A percentile compares a stretch with the other conserved stretches of the same genome.
These are phyloP conservation scores for Chrysosporium queenslandicum DNA, from an alignment of 2,329 filamentous ascomycete species.

Conservation along the genomic window DNA sequence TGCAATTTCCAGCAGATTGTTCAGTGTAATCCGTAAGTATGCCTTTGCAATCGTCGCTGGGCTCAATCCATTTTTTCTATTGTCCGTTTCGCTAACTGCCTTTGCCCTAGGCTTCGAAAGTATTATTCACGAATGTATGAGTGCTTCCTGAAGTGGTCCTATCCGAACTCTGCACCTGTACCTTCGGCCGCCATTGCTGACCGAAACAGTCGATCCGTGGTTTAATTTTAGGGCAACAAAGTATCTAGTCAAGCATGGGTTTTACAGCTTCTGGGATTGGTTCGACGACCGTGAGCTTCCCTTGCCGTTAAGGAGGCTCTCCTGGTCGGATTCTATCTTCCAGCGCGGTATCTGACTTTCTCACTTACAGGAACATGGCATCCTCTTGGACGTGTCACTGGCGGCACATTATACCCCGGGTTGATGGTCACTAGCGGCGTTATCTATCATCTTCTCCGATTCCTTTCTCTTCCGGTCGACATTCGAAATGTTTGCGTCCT, in stretches of 20 bases:
- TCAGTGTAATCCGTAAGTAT: slow-evolving; percentile 86
- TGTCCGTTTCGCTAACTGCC: slow-evolving; percentile 12
- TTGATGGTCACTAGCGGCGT: slow-evolving; percentile 97
- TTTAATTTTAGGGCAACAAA: slow-evolving; percentile 99
- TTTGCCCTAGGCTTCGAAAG: slow-evolving; percentile 72
- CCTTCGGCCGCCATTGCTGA: neutral
- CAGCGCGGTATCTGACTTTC: neutral
- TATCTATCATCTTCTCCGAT: slow-evolving; percentile 88
- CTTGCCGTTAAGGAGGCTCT: neutral
- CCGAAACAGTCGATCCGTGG: slow-evolving; percentile 79
- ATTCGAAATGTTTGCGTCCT: slow-evolving; percentile 98
- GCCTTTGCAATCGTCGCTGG: neutral
- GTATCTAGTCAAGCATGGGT: slow-evolving; percentile 91
- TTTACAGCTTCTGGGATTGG: slow-evolving; percentile 99
- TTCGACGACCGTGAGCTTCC: slow-evolving; percentile 78
- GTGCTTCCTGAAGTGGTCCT: slow-evolving; percentile 5
- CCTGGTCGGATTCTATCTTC: neutral
- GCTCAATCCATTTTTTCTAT: neutral
- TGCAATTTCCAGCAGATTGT: slow-evolving; percentile 84
- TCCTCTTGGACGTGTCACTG: slow-evolving; percentile 92
- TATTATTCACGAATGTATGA: slow-evolving; percentile 98
- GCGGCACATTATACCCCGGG: slow-evolving; percentile 95
- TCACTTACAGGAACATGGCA: slow-evolving; percentile 72
- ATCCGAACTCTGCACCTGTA: neutral
- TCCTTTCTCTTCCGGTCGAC: slow-evolving; percentile 84